phyloP scores from a whole-genome alignment of 169 alveolate species.

The Cardiosporidium cionae region DNA sequence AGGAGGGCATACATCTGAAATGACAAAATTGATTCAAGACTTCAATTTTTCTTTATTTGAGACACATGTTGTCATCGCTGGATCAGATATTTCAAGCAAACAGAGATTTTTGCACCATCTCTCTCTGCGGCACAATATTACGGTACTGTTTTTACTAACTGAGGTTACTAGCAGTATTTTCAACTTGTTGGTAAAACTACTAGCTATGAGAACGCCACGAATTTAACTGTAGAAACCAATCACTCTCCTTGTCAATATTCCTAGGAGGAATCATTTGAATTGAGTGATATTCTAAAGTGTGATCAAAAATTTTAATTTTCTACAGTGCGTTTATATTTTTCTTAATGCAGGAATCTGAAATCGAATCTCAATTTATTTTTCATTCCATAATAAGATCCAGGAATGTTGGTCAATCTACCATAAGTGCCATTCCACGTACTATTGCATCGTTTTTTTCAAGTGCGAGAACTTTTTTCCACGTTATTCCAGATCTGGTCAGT shows the following conservation, averaged over 20 bases:
- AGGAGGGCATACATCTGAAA: background rate
- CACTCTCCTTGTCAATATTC: no score
- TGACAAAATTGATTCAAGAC: background rate
- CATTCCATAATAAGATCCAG: background rate
- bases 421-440: background rate
- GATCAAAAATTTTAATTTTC: background rate
- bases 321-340: background rate
- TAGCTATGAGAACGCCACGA: background rate
- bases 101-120: no score
- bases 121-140: no score
- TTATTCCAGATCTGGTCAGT: background rate
- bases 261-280: background rate
- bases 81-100: background rate
- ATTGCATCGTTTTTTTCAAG: background rate
- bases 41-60: background rate
- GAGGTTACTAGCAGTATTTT: no score
- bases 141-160: no score
- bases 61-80: background rate
- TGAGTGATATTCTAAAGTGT: background rate
- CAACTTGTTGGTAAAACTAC: background rate
- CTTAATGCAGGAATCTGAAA: background rate
- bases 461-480: background rate
- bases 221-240: background rate
- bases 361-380: background rate
- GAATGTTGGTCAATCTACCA: background rate